phyloP scores from a whole-genome alignment of 1,139 yeast species.

The Komagataea norvegica region DNA sequence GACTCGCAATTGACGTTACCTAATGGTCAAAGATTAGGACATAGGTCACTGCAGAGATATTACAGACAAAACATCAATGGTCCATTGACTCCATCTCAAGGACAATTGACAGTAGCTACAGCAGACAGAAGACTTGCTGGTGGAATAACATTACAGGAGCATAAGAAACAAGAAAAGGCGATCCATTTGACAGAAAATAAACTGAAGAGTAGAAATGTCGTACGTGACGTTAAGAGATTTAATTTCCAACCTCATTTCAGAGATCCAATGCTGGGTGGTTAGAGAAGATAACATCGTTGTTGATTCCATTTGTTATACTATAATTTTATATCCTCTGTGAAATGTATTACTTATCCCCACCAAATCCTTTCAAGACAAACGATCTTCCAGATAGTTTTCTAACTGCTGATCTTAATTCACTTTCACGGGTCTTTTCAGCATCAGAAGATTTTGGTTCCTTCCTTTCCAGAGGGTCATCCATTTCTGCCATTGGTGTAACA shows the following conservation, averaged over 20 bases:
- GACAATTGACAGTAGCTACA: constrained; percentile 45
- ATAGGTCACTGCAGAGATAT: constrained; percentile 58
- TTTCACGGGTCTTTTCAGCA: constrained; percentile 7
- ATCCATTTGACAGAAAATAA: constrained; percentile 42
- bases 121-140: constrained; percentile 50
- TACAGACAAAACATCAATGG: constrained; percentile 48
- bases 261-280: constrained; percentile 49
- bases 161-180: constrained; percentile 41
- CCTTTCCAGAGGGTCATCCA: constrained; percentile 15
- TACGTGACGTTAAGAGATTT: constrained; percentile 44
- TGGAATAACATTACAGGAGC: constrained; percentile 39
- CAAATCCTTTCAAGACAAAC: constrained; percentile 26
- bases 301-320: neutral
- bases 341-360: constrained; percentile 19
- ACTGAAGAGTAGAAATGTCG: constrained; percentile 44
- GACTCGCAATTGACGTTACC: constrained; percentile 62
- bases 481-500: constrained; percentile 19
- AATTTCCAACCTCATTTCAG: constrained; percentile 65
- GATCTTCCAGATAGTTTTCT: constrained; percentile 28
- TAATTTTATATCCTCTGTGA: neutral
- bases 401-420: constrained; percentile 22
- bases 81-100: constrained; percentile 25
- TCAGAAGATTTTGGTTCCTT: constrained; percentile 5
- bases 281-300: neutral
- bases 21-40: constrained; percentile 59